These are phyloP conservation scores for Globisporangium parvum DNA, from an alignment of 352 stramenopile genomes.

Conservation along the genomic window DNA sequence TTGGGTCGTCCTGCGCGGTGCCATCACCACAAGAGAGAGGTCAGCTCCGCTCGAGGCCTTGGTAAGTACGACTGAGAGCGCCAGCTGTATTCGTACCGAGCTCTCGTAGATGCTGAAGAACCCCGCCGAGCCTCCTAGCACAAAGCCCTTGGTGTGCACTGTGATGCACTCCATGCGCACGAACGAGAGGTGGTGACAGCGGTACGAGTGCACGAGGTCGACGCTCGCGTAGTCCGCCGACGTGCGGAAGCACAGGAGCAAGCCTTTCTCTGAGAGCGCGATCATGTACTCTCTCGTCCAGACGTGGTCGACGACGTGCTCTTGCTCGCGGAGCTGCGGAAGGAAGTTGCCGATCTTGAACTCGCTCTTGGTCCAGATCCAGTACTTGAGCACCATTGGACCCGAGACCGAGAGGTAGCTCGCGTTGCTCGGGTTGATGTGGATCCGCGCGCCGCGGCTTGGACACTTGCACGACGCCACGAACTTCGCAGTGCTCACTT, in stretches of 20 bases:
- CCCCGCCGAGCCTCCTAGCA: slow-evolving; percentile 57
- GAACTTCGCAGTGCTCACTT: slow-evolving; percentile 71
- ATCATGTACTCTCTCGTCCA: slow-evolving; percentile 75
- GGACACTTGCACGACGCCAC: slow-evolving; percentile 63
- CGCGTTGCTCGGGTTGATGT: slow-evolving; percentile 58
- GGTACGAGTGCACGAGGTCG: slow-evolving; percentile 61
- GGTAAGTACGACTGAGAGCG: neutral
- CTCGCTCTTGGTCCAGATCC: slow-evolving; percentile 69
- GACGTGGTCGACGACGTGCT: slow-evolving; percentile 78
- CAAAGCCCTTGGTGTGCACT: slow-evolving; percentile 62
- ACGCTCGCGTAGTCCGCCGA: slow-evolving; percentile 40
- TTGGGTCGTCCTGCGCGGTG: slow-evolving; percentile 48
- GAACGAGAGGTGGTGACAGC: slow-evolving; percentile 59
- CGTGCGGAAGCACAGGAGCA: slow-evolving; percentile 59
- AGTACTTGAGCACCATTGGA: slow-evolving; percentile 72
- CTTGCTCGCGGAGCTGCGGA: slow-evolving; percentile 63
- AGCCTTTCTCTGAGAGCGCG: slow-evolving; percentile 55
- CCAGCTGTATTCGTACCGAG: slow-evolving; percentile 35
- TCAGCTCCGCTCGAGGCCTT: too few relatives aligned
- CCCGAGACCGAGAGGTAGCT: slow-evolving; percentile 77
- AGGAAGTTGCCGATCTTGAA: slow-evolving; percentile 80
- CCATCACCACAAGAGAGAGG: neutral
- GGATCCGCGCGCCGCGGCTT: slow-evolving; percentile 55
- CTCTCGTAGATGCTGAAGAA: slow-evolving; percentile 77
- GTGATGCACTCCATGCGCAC: slow-evolving; percentile 70